Base-by-base conservation (phyloP, 2,329 filamentous ascomycete species). In the Gyromitra esculenta region DNA sequence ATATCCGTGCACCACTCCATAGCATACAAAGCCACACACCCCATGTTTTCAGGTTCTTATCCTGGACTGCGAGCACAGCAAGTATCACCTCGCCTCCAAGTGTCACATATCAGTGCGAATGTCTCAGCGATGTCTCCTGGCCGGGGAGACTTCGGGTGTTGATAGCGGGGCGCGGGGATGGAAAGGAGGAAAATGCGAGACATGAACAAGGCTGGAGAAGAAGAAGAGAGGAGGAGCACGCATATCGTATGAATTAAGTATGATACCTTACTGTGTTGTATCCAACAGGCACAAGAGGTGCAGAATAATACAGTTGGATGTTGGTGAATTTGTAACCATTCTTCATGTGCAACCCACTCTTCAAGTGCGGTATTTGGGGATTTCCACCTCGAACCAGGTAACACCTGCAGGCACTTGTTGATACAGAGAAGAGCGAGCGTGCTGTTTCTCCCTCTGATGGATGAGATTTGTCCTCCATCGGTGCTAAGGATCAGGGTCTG, bases 401-500 rank as follows among this genome's bases (percentile, higher is more conserved):
- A 57, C 54, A 31, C 37, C 31, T 18, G 25, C 21, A 7, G 54
- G 21, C 21, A 54, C 21, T 15, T 37, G 6, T 15, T n/a, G 35
- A 18, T 45, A 13, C 4, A 9, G 9, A 6, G 57, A 43, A 43
- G n/a, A 62, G 57, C 15, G 1, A 21, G n/a, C 45, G 18, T 43
- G n/a, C 35, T 59, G 56, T 59, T 43, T 62, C 50, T 52, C n/a
- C 15, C 60, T 60, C 37, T 39, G 15, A 21, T 60, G 37, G 39
- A 39, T 25, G 35, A 59, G 41, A 60, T 69, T 69, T 21, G 18
- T 21, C 18, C 7, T 13, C 39, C 4, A 15, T 57, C 39, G 50
- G 65, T 56, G 56, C 60, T 60, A 62, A 70, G 66, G 56, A 54
- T 70, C 56, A 45, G 54, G 56, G 43, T 70, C 43, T 41, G 67